Conservation (phyloP, 257 asterid species). For the Handroanthus guayacan region DNA sequence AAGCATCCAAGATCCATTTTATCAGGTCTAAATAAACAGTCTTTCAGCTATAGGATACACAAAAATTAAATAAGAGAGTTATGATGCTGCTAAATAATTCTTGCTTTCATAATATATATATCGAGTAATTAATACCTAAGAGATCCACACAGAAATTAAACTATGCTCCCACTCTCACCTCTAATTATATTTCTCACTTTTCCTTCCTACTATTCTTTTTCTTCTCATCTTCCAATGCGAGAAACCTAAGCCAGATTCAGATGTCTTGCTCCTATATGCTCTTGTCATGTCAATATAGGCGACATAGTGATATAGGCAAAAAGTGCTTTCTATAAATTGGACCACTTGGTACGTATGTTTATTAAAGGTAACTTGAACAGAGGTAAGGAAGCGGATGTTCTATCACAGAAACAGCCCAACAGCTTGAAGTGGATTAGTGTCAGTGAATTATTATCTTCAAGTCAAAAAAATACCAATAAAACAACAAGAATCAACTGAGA, state of each 20-base stretch:
- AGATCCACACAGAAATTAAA: background rate
- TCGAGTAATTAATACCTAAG: background rate
- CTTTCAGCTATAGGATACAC: background rate
- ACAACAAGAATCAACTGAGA: slow-evolving; percentile 1
- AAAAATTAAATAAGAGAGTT: background rate
- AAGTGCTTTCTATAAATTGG: background rate
- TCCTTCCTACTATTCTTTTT: background rate
- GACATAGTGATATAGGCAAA: background rate
- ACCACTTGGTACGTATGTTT: background rate
- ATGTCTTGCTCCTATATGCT: background rate
- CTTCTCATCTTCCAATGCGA: background rate
- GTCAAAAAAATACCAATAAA: background rate
- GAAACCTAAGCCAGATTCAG: background rate
- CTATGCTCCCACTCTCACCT: background rate
- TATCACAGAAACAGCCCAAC: background rate
- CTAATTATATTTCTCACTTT: background rate
- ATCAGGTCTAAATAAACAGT: background rate
- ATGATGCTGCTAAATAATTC: background rate
- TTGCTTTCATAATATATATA: background rate
- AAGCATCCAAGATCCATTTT: background rate
- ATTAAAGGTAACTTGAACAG: background rate
- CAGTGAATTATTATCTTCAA: background rate
- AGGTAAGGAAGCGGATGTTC: background rate
- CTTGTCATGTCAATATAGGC: background rate
- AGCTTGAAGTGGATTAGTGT: background rate